phyloP scores from a whole-genome alignment of 2,329 filamentous ascomycete species.

The Phyllosticta capitalensis region DNA sequence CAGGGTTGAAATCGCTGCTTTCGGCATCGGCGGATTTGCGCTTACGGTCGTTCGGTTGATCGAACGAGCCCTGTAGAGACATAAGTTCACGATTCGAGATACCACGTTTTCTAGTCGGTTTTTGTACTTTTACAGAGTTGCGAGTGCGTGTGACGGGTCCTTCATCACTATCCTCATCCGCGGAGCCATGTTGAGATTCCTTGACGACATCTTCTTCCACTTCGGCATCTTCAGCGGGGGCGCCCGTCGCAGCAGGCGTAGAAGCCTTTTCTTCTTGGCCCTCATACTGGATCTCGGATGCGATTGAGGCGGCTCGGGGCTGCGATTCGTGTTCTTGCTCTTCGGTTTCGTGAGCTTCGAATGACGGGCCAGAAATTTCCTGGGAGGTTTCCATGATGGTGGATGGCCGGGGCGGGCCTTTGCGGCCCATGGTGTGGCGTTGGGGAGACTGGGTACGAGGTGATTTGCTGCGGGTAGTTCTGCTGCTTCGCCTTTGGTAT shows the following conservation, averaged over 20 bases:
- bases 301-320: background rate
- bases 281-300: conserved; percentile 6
- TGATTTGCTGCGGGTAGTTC: background rate
- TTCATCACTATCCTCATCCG: conserved; percentile 43
- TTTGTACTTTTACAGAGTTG: conserved; percentile 21
- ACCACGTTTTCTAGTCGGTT: background rate
- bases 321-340: background rate
- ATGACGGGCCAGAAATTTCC: conserved; percentile 30
- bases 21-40: conserved; percentile 39
- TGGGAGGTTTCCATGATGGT: conserved; percentile 46
- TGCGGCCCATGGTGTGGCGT: conserved; percentile 27
- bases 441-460: background rate
- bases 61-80: background rate
- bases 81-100: background rate
- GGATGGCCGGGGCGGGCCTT: conserved; percentile 40
- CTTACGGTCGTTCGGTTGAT: conserved; percentile 16
- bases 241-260: background rate
- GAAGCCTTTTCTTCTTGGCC: background rate
- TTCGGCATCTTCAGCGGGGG: background rate
- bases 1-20: conserved; percentile 55
- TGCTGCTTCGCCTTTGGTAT: conserved; percentile 44
- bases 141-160: conserved; percentile 43
- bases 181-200: conserved; percentile 28
- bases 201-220: conserved; percentile 29
- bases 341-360: conserved; percentile 21